phyloP scores from a whole-genome alignment of 805 yeast genomes.

The Candida tammaniensis region DNA sequence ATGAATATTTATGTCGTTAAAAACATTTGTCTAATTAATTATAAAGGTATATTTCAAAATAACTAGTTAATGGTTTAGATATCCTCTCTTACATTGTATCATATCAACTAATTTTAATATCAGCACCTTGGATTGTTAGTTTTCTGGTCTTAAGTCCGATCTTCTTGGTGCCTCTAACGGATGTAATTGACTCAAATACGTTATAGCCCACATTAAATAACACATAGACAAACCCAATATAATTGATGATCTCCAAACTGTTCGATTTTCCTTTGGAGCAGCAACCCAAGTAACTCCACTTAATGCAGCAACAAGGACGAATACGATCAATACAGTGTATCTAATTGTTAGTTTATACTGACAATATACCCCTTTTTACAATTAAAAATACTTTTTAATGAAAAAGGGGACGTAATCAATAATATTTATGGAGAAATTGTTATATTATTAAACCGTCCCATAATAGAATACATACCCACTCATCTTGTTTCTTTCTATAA shows the following conservation, averaged over 20 bases:
- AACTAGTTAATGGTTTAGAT: no score
- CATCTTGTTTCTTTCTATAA: conserved; percentile 1
- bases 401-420: no score
- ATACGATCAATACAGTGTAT: conserved; percentile 66
- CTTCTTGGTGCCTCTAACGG: conserved; percentile 90
- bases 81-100: no score
- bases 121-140: no score
- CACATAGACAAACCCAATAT: conserved; percentile 72
- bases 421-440: no score
- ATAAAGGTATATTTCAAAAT: no score
- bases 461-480: conserved; percentile 12
- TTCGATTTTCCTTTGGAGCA: conserved; percentile 76
- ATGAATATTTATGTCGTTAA: no score
- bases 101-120: no score
- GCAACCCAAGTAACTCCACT: conserved; percentile 75
- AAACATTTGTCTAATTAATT: no score
- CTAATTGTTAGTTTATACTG: conserved; percentile 47
- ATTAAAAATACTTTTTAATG: no score
- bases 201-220: conserved; percentile 89
- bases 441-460: no score
- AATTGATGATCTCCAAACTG: conserved; percentile 46
- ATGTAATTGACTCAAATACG: conserved; percentile 83
- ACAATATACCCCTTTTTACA: conserved; percentile 2
- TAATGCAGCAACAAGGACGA: conserved; percentile 54
- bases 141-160: conserved; percentile 84